A percentile compares a stretch with the other conserved stretches of the same genome.
These are phyloP conservation scores for Aspergillus unguis DNA, from an alignment of 2,329 filamentous ascomycete species.

Conservation along the genomic window DNA sequence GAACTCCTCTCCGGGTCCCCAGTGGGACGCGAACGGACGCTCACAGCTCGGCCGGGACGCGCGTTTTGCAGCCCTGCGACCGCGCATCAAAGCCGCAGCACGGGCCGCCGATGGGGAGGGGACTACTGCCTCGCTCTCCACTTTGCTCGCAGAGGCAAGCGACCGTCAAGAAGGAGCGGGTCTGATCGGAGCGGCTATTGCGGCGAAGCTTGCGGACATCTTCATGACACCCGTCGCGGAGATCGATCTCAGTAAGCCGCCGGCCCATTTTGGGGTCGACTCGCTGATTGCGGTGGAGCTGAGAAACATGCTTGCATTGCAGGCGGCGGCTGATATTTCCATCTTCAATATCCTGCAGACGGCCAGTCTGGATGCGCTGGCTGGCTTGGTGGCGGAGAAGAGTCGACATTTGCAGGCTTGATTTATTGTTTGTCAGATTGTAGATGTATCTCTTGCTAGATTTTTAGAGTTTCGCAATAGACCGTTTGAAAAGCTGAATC, in stretches of 20 bases:
- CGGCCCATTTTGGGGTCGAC: conserved; percentile 38
- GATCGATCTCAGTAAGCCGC: conserved; percentile 27
- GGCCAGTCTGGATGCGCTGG: not conserved
- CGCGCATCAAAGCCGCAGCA: not conserved
- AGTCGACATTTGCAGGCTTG: not conserved
- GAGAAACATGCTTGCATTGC: conserved; percentile 36
- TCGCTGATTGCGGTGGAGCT: conserved; percentile 47
- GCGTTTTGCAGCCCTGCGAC: conserved; percentile 14
- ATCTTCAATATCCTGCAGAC: not conserved
- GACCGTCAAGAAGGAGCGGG: not conserved
- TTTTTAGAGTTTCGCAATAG: not conserved
- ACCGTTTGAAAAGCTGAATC: not conserved
- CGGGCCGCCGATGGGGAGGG: not conserved
- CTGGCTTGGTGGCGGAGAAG: not conserved
- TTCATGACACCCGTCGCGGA: conserved; percentile 32
- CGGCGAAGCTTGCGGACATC: conserved; percentile 30
- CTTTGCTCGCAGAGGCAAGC: not conserved
- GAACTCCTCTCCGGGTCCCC: not conserved
- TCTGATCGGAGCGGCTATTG: conserved; percentile 14
- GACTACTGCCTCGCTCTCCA: not conserved
- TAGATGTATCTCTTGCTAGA: too few relatives aligned
- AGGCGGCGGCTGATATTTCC: not conserved
- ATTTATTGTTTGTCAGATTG: not conserved
- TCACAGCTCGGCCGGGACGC: not conserved
- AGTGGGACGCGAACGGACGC: not conserved